Base-by-base conservation (phyloP, 179 eudicot species). In the Vitellaria paradoxa region DNA sequence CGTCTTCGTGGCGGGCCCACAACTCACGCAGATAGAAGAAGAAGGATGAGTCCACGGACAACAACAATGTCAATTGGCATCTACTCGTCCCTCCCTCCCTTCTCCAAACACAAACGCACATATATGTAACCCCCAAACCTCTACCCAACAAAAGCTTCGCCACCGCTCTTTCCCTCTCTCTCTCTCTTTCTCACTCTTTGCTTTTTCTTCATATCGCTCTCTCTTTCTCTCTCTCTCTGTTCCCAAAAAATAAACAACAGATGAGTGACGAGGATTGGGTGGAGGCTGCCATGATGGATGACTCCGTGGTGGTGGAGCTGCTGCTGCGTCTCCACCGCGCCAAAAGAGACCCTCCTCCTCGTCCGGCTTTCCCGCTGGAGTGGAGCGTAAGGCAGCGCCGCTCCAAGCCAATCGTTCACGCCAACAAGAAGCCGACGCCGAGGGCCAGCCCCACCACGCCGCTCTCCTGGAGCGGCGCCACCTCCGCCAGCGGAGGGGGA, bases 361-460 rank as follows among this genome's bases (percentile, higher is more conserved):
- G 1, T 30, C 80, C 85, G 26, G 5, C 77, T 56, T 14, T 49
- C 7, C 77, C 80, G 6, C 78, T 82, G 18, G 50, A 57, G n/a
- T 86, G 89, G 89, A 78, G 47, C 72, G 78, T 84, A 4, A 81
- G 88, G 64, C 90, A 85, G 55, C 87, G 83, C 64, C 82, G 90
- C 21, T 81, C 90, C 24, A 81, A n/a, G 52, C 68, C 84, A 11
- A 13, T 72, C 20, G 23, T 69, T 15, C 62, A 63, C 11, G 13
- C 66, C 4, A 74, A 66, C 62, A 14, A 69, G 26, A 80, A 52
- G 10, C 76, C 66, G n/a, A 61, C 76, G 26, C 63, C 77, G 26
- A 71, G 86, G 20, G 83, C 76, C 56, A 85, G 87, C 62, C 90
- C 90, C 49, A 78, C 86, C 18, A 87, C 90, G 13, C 90, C 90